Base-by-base conservation (phyloP, 495 filamentous ascomycete species). In the Penicillium goetzii region DNA sequence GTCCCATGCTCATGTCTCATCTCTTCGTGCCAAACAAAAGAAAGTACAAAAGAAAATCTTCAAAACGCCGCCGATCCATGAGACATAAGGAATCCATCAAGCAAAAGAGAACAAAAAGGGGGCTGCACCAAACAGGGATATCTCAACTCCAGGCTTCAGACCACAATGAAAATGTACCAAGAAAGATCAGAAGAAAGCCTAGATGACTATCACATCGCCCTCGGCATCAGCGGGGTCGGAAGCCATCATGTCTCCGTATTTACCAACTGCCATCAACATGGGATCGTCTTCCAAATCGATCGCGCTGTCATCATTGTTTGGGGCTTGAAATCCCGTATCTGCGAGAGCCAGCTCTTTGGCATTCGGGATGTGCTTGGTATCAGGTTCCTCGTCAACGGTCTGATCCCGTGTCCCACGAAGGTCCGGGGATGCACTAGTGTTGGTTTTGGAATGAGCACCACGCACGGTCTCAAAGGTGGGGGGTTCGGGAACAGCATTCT, bases 241-340 rank as follows among this genome's bases (percentile, higher is more conserved):
- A 10, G 72, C 78, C 77, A 81, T 81, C 75, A 81, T 82, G 58
- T 81, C 76, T 36, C 76, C 78, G 50, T 82, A 82, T 76, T 82
- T 82, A 56, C 79, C 77, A 56, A 80, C 79, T 12, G 78, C 75
- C 56, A 81, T 79, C 64, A 81, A 56, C 72, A 82, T 76, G 1
- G 78, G 75, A 58, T 81, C 78, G 53, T 82, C 80, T 54, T 81
- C 80, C 53, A 82, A 70, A 33, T 78, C 80, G 58, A 82, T 82
- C 9, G 78, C 80, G 49, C 80, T 82, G 59, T 82, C 80, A 54
- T 82, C 80, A 56, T 82, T 77, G 60, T 81, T 79, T 1, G 74
- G 68, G 2, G 68, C 69, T 64, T 78, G 76, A 45, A 80, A 76
- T 34, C 53, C 67, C 19, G 70, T 43, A 15, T 80, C 79, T 15